These are phyloP conservation scores for Priceomyces fermenticarens DNA, from an alignment of 805 yeast species.

Conservation along the genomic window DNA sequence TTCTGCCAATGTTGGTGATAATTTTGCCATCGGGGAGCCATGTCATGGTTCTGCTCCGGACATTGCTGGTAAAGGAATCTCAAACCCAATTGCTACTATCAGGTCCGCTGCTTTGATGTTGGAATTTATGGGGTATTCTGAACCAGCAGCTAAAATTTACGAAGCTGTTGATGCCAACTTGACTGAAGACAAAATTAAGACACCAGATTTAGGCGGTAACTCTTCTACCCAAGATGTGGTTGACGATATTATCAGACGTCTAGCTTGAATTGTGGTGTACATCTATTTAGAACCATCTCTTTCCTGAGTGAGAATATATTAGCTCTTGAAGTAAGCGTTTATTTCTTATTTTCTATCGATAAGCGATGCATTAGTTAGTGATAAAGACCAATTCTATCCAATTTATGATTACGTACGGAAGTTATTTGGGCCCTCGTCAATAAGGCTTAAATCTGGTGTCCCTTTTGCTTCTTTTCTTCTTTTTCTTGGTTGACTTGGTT, in stretches of 20 bases:
- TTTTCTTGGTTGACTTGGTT: slow-evolving; percentile 24
- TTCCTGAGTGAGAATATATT: slow-evolving; percentile 1
- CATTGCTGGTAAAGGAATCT: slow-evolving; percentile 90
- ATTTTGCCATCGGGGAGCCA: slow-evolving; percentile 97
- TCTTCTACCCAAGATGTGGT: slow-evolving; percentile 84
- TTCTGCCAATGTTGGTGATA: slow-evolving; percentile 95
- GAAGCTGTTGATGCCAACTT: slow-evolving; percentile 93
- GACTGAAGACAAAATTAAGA: slow-evolving; percentile 69
- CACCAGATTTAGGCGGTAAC: slow-evolving; percentile 95
- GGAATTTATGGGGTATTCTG: slow-evolving; percentile 89
- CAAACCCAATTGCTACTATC: slow-evolving; percentile 97
- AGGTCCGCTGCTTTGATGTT: slow-evolving; percentile 97
- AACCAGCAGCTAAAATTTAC: slow-evolving; percentile 89
- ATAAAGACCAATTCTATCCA: background rate
- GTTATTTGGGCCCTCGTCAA: slow-evolving; percentile 17
- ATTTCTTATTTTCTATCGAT: background rate
- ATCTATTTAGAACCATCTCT: no score
- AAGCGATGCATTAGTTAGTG: background rate
- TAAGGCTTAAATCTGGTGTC: slow-evolving; percentile 58
- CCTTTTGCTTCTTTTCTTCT: slow-evolving; percentile 20
- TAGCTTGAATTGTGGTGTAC: slow-evolving; percentile 7
- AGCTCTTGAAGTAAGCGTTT: background rate
- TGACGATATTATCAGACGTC: slow-evolving; percentile 68
- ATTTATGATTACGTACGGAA: background rate
- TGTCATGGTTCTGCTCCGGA: slow-evolving; percentile 99